Base-by-base conservation (phyloP, 495 filamentous ascomycete genomes). In the Penicillium samsonianum region DNA sequence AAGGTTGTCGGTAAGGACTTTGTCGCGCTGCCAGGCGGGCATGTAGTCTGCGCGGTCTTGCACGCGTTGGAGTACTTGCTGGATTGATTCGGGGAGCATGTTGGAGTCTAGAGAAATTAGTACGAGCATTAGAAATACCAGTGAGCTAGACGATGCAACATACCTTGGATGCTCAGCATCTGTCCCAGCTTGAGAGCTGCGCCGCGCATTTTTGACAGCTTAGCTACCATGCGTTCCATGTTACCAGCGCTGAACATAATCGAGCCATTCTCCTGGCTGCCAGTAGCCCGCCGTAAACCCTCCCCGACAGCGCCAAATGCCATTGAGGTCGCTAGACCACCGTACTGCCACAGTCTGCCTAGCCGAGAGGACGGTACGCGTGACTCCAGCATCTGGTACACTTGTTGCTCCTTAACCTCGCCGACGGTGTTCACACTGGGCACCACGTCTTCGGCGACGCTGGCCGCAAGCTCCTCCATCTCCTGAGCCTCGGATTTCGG, bases 41-140 rank as follows among this genome's bases (percentile, higher is more conserved):
- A 98, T 98, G 75, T 97, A 98, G 70, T 98, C 94, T 22, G 94
- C 94, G 46, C 90, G 89, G 72, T 98, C 95, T 69, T 98, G 94
- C 0, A 98, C 95, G 1, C 94, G 86, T 65, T 94, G 90, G 17
- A 98, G 80, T 30, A 98, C 90, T 62, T 91, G 82, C 51, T 91
- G 86, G 28, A 98, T 90, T 0, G 89, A 82, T 2, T 81, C 84
- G 5, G 94, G 94, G 1, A 98, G 82, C 87, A 98, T 90, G 67
- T 96, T 96, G n/a, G 90, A 84, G 71, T 98, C 92, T 84, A 59
- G 25, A 56, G 16, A 58, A 58, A 26, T 55, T 33, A 68, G 64
- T 23, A 20, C 31, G 44, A 12, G 44, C 4, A 11, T 47, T 8
- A 41, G 20, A 16, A 5, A 14, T 11, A 53, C 10, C 41, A 28